Conservation (phyloP, 441 rosid genomes). For the Viola pubescens region DNA sequence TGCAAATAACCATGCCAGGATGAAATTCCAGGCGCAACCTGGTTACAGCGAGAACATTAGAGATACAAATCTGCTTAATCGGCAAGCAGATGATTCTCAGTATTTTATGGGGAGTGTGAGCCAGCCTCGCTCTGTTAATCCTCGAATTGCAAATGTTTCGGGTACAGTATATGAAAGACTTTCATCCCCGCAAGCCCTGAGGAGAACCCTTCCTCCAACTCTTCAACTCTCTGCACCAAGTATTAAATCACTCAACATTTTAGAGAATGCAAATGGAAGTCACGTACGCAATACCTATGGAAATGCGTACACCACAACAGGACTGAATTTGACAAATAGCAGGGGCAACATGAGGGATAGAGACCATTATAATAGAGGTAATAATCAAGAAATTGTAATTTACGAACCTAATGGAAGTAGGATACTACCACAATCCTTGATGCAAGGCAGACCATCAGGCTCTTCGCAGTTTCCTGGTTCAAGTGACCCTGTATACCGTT, state of each 20-base stretch:
- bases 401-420: conserved; percentile 52
- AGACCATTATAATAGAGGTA: conserved; percentile 30
- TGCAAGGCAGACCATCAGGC: conserved; percentile 40
- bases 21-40: conserved; percentile 20
- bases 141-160: conserved; percentile 42
- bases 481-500: conserved; percentile 38
- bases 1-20: conserved; percentile 15
- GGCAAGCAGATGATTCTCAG: conserved; percentile 30
- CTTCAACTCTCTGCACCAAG: conserved; percentile 24
- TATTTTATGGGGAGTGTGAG: conserved; percentile 30
- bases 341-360: conserved; percentile 44
- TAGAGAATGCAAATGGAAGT: conserved; percentile 25
- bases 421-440: conserved; percentile 57
- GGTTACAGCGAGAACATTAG: conserved; percentile 18
- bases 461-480: conserved; percentile 37
- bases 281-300: conserved; percentile 30
- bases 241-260: conserved; percentile 19
- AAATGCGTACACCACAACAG: conserved; percentile 29
- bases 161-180: conserved; percentile 43
- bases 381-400: conserved; percentile 36
- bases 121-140: conserved; percentile 34
- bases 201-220: conserved; percentile 61
- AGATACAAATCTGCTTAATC: conserved; percentile 18
- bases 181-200: conserved; percentile 59
- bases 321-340: conserved; percentile 34